These are phyloP conservation scores for Pichia nanzhaoensis DNA, from an alignment of 805 yeast species.

Conservation along the genomic window DNA sequence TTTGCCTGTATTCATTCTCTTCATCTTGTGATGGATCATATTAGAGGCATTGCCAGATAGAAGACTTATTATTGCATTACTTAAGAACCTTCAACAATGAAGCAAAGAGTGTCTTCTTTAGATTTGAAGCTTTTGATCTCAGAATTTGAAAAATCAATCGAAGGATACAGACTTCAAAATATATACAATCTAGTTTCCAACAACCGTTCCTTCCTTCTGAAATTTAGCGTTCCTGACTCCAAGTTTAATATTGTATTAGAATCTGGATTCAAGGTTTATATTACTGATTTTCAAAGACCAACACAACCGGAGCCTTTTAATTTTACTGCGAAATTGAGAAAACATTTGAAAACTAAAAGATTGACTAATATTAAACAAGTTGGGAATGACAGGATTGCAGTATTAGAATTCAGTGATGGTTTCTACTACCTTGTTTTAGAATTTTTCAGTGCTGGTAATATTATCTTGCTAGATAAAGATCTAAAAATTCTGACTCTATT, in stretches of 20 bases:
- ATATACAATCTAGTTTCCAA: slow-evolving; percentile 75
- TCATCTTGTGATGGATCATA: neutral
- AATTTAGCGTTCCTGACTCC: slow-evolving; percentile 78
- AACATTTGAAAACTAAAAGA: slow-evolving; percentile 76
- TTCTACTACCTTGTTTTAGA: slow-evolving; percentile 71
- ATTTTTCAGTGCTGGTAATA: slow-evolving; percentile 93
- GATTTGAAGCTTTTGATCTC: slow-evolving; percentile 67
- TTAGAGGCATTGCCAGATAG: too few relatives aligned
- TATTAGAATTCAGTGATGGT: slow-evolving; percentile 81
- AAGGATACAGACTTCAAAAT: slow-evolving; percentile 70
- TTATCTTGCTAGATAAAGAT: slow-evolving; percentile 66
- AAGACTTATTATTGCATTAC: too few relatives aligned
- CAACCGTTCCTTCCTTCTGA: slow-evolving; percentile 64
- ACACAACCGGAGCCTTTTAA: slow-evolving; percentile 77
- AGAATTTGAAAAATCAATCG: slow-evolving; percentile 54
- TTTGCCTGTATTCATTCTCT: neutral
- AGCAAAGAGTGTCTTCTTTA: slow-evolving; percentile 83
- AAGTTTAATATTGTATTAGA: slow-evolving; percentile 72
- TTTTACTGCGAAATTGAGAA: slow-evolving; percentile 79
- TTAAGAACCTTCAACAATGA: slow-evolving; percentile 16
- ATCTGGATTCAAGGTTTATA: slow-evolving; percentile 76
- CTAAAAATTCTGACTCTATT: slow-evolving; percentile 64
- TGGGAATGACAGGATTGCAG: slow-evolving; percentile 75
- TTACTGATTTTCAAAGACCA: slow-evolving; percentile 75
- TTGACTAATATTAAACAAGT: slow-evolving; percentile 68